Base-by-base conservation (phyloP, 1,139 yeast genomes). In the Yamadazyma songkhlaensis region DNA sequence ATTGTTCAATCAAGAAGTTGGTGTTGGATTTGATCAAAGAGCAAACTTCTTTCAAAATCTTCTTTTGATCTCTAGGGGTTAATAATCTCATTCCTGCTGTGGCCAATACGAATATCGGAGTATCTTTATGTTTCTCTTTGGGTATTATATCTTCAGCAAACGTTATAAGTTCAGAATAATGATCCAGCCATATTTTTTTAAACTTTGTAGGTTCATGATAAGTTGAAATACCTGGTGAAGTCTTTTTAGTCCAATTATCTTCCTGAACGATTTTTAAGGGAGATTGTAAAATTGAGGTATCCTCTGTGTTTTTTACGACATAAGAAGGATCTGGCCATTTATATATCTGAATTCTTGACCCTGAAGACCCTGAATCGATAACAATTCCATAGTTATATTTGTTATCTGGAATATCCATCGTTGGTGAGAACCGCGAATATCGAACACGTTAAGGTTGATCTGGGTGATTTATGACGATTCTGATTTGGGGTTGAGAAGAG, bases 41-140 rank as follows among this genome's bases (percentile, higher is more conserved):
- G 53, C 92, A 84, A 0, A 82, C 71, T 43, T 74, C 74, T 11
- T 62, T 46, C 30, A 84, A 55, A 29, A 83, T 66, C 34, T 57
- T 60, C 12, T 65, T 55, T 43, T 77, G 77, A 23, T 72, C 67
- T 34, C 64, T 59, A 29, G 60, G 55, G 0, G 80, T 76, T 30
- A 84, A 51, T 26, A 84, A 58, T 48, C 95, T 67, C 90, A 84
- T 84, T 2, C 95, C 95, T 7, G 95, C 95, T 0, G 95, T 85
- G 7, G 90, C 85, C 44, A 82, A 74, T 3, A 85, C 75, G 49
- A 79, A 84, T 2, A 85, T 72, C 0, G 94, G 94, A 0, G 92
- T 84, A 4, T 73, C 72, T 4, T 53, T 40, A 46, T 77, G 73
- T 42, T 73, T 65, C 1, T 71, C 69, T 29, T 53, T 51, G 0